Base-by-base conservation (phyloP, 2,329 filamentous ascomycete species). In the Diaporthe ampelina region DNA sequence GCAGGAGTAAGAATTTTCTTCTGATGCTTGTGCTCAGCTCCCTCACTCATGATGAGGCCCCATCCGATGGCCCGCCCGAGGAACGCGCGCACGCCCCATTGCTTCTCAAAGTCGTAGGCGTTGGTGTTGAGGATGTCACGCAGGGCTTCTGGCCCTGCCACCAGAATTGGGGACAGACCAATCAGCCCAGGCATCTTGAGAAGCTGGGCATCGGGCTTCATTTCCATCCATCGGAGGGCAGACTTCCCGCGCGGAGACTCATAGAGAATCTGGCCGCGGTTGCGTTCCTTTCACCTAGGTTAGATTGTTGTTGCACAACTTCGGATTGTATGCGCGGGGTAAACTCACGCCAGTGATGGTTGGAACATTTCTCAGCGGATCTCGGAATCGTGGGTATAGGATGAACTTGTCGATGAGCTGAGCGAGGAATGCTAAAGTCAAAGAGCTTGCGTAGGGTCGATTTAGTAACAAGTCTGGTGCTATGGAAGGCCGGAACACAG, bases 171-270 rank as follows among this genome's bases (percentile, higher is more conserved):
- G 4, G 72, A 65, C 13, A 71, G 45, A 1, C 67, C 57, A 21
- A 59, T 45, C 17, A 17, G 1, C 2, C 72, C 72, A 6, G 67
- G 58, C 57, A 71, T 61, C 58, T 35, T 65, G 67, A 71, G 69
- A 7, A 74, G 72, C 40, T 74, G 72, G 10, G 67, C 72, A 35
- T 74, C 72, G 26, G 72, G 72, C 5, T 43, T 26, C 10, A 40
- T n/a, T n/a, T 71, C 72, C 67, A 74, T 74, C 72, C 72, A 74
- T 58, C 37, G n/a, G 11, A 74, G 24, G 26, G 72, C 73, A 13
- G 56, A 65, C 56, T 74, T 74, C 3, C 73, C 73, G 2, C 73
- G 57, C 4, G 73, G 67, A 9, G 73, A 71, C 40, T 74, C 73
- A 17, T 74, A 74, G 6, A 74, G 68, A 26, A 63, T 65, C 29